These are phyloP conservation scores for Penicillium hordei DNA, from an alignment of 2,329 filamentous ascomycete species.

Conservation along the genomic window DNA sequence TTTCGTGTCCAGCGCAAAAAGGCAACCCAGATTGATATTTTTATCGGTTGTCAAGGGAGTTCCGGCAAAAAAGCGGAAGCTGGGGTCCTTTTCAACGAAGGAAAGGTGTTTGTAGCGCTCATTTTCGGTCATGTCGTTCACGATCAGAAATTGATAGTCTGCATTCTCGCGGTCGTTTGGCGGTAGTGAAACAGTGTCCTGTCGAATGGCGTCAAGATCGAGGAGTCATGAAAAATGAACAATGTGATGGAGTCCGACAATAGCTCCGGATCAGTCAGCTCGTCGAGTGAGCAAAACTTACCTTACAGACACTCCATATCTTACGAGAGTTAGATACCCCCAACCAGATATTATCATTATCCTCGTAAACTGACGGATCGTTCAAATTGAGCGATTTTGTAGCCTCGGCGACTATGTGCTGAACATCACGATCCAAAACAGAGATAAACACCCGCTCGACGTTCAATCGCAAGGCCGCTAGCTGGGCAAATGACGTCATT, in stretches of 20 bases:
- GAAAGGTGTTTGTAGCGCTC: constrained; percentile 39
- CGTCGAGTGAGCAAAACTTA: constrained; percentile 23
- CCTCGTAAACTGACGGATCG: constrained; percentile 34
- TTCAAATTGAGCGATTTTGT: constrained; percentile 44
- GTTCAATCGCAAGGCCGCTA: constrained; percentile 37
- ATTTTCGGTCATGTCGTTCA: constrained; percentile 43
- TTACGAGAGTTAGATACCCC: constrained; percentile 36
- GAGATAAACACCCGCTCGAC: constrained; percentile 42
- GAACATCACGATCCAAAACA: constrained; percentile 50
- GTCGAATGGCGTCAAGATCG: constrained; percentile 8
- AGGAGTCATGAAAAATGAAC: not conserved
- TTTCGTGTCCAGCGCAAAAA: constrained; percentile 60
- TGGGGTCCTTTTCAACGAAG: constrained; percentile 36
- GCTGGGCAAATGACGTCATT: constrained; percentile 38
- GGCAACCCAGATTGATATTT: constrained; percentile 60
- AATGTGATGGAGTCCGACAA: not conserved
- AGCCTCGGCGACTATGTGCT: constrained; percentile 55
- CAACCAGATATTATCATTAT: constrained; percentile 33
- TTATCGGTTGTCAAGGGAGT: constrained; percentile 62
- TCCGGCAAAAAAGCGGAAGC: constrained; percentile 55
- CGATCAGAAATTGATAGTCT: constrained; percentile 32
- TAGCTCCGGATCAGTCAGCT: not conserved
- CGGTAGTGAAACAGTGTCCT: constrained; percentile 39
- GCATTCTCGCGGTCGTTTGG: constrained; percentile 24
- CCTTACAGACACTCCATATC: constrained; percentile 36